Percentiles rank a stretch among this genome's conserved stretches.
phyloP scores from a whole-genome alignment of 768 basidiomycete species.

The Termitomyces sp. region DNA sequence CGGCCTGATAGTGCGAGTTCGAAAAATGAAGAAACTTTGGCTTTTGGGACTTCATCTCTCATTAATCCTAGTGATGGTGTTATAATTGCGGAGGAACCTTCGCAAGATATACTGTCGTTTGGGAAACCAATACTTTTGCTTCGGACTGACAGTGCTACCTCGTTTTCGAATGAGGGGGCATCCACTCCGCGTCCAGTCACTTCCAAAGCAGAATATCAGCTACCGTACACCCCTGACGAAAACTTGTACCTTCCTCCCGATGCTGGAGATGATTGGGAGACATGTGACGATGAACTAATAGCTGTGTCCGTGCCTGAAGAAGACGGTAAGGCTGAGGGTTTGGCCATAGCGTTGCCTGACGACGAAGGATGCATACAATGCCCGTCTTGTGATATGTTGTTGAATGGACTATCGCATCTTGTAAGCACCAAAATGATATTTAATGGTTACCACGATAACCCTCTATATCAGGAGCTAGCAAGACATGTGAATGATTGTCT shows the following conservation, averaged over 20 bases:
- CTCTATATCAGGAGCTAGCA: constrained; percentile 36
- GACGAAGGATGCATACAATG: constrained; percentile 11
- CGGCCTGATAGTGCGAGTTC: not conserved
- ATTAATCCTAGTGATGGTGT: not conserved
- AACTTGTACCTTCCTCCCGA: constrained; percentile 23
- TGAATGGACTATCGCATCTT: constrained; percentile 10
- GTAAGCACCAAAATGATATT: constrained; percentile 6
- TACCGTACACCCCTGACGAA: not conserved
- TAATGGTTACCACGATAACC: not conserved
- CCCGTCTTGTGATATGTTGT: constrained; percentile 23
- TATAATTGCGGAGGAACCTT: not conserved
- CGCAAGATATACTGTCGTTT: constrained; percentile 10
- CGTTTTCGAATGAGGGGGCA: not conserved
- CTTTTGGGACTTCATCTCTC: constrained; percentile 16
- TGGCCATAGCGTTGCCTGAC: not conserved
- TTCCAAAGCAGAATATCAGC: not conserved
- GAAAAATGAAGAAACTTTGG: not conserved
- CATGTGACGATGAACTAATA: constrained; percentile 58
- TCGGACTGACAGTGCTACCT: not conserved
- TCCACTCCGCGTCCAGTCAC: constrained; percentile 1
- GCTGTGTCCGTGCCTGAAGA: constrained; percentile 13
- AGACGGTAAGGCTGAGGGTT: constrained; percentile 14
- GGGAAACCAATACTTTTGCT: constrained; percentile 16
- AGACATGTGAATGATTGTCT: constrained; percentile 56
- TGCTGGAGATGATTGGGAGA: constrained; percentile 55